Base-by-base conservation (phyloP, 1,284 basidiomycete genomes). In the Moniliophthora roreri region DNA sequence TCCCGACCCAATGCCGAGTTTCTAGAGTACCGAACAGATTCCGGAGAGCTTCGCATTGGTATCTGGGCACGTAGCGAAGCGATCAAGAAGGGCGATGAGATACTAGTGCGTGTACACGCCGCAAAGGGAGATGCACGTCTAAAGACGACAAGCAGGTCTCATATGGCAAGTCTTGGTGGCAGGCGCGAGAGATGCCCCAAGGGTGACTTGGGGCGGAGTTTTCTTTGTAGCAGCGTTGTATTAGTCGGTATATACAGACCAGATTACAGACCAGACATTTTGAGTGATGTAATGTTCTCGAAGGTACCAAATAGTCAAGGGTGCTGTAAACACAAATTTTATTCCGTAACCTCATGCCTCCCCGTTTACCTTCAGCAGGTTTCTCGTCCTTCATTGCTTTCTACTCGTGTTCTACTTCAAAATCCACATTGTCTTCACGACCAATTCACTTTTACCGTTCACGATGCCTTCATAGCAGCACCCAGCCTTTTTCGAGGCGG, bases 71-170 rank as follows among this genome's bases (percentile, higher is more conserved):
- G 16, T 49, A 78, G 78, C 53, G 75, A 80, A 35, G 72, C 71
- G 9, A 84, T 97, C 50, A 81, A 75, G 58, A 93, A 90, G 65
- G 91, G 91, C 1, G 84, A 93, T 13, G 95, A 97, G 69, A 80
- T 98, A 39, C 67, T 95, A 28, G 89, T 96, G 32, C 92, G 87
- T 20, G 97, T 97, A 65, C 94, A 94, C n/a, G 95, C 95, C 64
- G 79, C 81, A n/a, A 96, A 89, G 84, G 95, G 93, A 93, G 72
- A 69, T 21, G 78, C 77, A 45, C 75, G 82, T 52, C 51, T 59
- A 28, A 54, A 39, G 46, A 56, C 23, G 21, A 34, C 51, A 24
- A 16, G 28, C 16, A 50, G 48, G 45, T 41, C 34, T 11, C 35
- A 20, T 36, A 32, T 39, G 41, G 41, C 15, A 28, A 42, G 10